A percentile compares a stretch with the other conserved stretches of the same genome.
phyloP scores from a whole-genome alignment of 441 rosid species.

The Biscutella laevigata region DNA sequence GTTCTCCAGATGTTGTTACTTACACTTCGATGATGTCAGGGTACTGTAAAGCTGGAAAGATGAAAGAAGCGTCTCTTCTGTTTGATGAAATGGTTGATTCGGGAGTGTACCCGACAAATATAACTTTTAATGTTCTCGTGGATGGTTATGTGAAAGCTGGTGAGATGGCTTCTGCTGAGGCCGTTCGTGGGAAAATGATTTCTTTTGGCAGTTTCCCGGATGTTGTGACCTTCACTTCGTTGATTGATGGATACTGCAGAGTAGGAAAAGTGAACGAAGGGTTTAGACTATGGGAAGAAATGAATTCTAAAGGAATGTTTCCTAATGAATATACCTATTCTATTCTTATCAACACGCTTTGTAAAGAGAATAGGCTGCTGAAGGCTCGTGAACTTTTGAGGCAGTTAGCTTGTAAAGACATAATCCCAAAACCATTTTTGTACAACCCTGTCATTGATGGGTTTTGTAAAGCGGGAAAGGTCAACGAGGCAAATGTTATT shows the following conservation, averaged over 20 bases:
- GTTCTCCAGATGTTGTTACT: conserved; percentile 49
- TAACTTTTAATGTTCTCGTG: conserved; percentile 69
- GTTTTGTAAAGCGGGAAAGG: conserved; percentile 79
- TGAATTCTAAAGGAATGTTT: conserved; percentile 42
- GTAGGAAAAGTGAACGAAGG: conserved; percentile 49
- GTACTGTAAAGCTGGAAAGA: conserved; percentile 58
- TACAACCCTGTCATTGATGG: conserved; percentile 90
- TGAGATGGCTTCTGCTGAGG: conserved; percentile 42
- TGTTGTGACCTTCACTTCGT: conserved; percentile 61
- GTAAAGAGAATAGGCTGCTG: conserved; percentile 56
- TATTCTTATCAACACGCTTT: conserved; percentile 51
- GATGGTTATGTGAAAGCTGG: conserved; percentile 72
- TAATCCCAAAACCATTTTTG: conserved; percentile 54
- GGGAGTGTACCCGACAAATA: conserved; percentile 41
- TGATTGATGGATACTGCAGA: conserved; percentile 80
- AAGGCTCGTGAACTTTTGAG: conserved; percentile 61
- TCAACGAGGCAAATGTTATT: conserved; percentile 63
- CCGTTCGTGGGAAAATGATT: conserved; percentile 41
- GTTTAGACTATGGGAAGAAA: conserved; percentile 57
- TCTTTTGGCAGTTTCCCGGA: conserved; percentile 46
- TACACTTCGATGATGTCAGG: conserved; percentile 67
- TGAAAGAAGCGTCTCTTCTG: conserved; percentile 50
- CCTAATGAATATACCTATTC: conserved; percentile 69
- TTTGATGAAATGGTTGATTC: conserved; percentile 48
- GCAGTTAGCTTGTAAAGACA: conserved; percentile 39